Conservation (phyloP, 108 stramenopile genomes). For the Skeletonema grethae region DNA sequence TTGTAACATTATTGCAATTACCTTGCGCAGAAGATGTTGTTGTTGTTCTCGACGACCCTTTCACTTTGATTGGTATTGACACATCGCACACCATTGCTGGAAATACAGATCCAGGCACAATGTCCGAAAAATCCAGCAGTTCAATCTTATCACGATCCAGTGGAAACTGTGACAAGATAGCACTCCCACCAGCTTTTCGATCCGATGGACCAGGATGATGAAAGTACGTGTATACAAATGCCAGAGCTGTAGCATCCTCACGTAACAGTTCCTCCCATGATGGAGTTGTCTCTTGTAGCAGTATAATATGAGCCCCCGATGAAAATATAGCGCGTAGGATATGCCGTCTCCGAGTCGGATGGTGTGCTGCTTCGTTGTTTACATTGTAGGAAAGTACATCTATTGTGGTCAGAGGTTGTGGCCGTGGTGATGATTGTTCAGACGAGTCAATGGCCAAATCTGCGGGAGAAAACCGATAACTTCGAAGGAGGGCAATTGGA, state of each 20-base stretch:
- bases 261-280: slow-evolving; percentile 33
- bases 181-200: slow-evolving; percentile 40
- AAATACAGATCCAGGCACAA: slow-evolving; percentile 45
- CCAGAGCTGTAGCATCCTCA: slow-evolving; percentile 12
- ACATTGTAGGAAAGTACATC: slow-evolving; percentile 47
- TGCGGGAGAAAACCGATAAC: slow-evolving; percentile 28
- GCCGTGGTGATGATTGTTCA: not conserved
- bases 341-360: slow-evolving; percentile 4
- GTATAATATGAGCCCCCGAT: slow-evolving; percentile 36
- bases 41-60: not conserved
- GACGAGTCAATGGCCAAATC: slow-evolving; percentile 13
- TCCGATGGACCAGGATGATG: slow-evolving; percentile 34
- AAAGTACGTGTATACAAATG: slow-evolving; percentile 23
- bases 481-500: slow-evolving; percentile 19
- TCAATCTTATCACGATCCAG: slow-evolving; percentile 21
- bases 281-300: slow-evolving; percentile 47
- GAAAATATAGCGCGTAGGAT: slow-evolving; percentile 43
- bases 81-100: slow-evolving; percentile 33
- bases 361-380: slow-evolving; percentile 18
- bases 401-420: slow-evolving; percentile 7
- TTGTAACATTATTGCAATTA: slow-evolving; percentile 4
- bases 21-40: not conserved
- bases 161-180: slow-evolving; percentile 42
- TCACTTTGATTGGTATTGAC: not conserved
- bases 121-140: slow-evolving; percentile 24